phyloP scores from a whole-genome alignment of 2,329 filamentous ascomycete genomes.

The Aspergillus flavus region DNA sequence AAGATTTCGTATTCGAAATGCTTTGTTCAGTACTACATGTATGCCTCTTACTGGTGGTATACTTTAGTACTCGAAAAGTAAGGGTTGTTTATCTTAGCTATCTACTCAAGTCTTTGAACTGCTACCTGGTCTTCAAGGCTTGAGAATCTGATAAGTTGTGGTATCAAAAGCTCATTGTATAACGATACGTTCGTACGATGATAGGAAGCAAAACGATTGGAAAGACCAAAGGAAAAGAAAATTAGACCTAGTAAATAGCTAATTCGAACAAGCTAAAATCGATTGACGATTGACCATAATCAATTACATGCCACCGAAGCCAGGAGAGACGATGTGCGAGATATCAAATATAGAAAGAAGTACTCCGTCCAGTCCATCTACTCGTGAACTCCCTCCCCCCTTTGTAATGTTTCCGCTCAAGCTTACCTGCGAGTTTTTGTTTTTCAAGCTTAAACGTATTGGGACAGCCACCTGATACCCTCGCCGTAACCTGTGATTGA shows the following conservation, averaged over 20 bases:
- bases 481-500: constrained; percentile 71
- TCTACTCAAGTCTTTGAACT: no score
- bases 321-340: constrained; percentile 1
- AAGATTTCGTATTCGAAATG: neutral
- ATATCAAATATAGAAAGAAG: neutral
- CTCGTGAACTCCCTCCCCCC: neutral
- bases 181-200: no score
- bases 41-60: no score
- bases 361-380: constrained; percentile 1
- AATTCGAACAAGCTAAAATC: constrained; percentile 9
- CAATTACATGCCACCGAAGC: constrained; percentile 2
- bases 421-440: neutral
- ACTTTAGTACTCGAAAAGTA: no score
- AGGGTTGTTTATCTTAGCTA: no score
- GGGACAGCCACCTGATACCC: constrained; percentile 86
- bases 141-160: no score
- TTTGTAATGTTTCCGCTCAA: neutral
- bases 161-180: no score
- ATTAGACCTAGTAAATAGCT: neutral
- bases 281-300: constrained; percentile 7
- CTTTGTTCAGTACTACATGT: no score
- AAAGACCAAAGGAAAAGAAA: neutral
- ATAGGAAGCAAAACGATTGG: neutral
- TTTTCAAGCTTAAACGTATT: constrained; percentile 72
- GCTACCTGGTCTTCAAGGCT: no score